Percentiles rank a stretch among this genome's conserved stretches.
Evolutionary conservation across 2,329 filamentous ascomycete genomes (phyloP).

Genomic region (Pestalotiopsis sp.): DNA sequence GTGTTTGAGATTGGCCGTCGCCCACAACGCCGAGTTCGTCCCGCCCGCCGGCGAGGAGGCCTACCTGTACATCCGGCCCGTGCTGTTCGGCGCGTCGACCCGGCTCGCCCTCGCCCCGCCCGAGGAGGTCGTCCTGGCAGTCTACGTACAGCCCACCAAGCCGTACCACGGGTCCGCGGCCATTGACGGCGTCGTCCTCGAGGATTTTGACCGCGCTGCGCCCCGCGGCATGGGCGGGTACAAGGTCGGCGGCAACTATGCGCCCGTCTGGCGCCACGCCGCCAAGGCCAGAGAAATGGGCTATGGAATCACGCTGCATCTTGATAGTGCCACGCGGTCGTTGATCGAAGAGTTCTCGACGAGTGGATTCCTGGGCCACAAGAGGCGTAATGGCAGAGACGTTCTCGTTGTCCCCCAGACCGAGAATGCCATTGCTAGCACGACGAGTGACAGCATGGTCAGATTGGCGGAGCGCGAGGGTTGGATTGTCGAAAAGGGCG

Average conservation of each 20-base stretch:
- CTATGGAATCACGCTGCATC: conserved; percentile 7
- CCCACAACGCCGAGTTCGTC: conserved; percentile 6
- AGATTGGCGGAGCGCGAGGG: conserved; percentile 9
- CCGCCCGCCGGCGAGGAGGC: conserved; percentile 5
- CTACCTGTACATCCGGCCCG: conserved; percentile 9
- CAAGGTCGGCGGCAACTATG: conserved; percentile 14
- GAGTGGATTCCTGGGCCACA: conserved; percentile 15
- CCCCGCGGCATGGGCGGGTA: conserved; percentile 9
- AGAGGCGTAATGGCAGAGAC: not conserved
- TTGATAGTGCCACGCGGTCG: conserved; percentile 6
- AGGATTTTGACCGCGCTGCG: conserved; percentile 13
- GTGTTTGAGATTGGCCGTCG: not conserved
- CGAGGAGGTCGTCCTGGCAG: conserved; percentile 7
- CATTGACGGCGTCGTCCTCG: conserved; percentile 7
- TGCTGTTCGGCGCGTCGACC: conserved; percentile 9
- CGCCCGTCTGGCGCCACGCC: conserved; percentile 4
- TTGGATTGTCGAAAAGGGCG: conserved; percentile 11
- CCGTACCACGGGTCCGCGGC: conserved; percentile 3
- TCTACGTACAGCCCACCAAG: conserved; percentile 7
- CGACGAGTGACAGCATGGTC: conserved; percentile 14
- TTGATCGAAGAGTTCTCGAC: conserved; percentile 14
- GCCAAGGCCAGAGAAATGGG: conserved; percentile 5
- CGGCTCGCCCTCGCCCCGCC: conserved; percentile 1
- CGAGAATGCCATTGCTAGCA: conserved; percentile 13
- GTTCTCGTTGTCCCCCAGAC: conserved; percentile 12